Conservation (phyloP, 305 asterid genomes). For the Fraxinus angustifolia region DNA sequence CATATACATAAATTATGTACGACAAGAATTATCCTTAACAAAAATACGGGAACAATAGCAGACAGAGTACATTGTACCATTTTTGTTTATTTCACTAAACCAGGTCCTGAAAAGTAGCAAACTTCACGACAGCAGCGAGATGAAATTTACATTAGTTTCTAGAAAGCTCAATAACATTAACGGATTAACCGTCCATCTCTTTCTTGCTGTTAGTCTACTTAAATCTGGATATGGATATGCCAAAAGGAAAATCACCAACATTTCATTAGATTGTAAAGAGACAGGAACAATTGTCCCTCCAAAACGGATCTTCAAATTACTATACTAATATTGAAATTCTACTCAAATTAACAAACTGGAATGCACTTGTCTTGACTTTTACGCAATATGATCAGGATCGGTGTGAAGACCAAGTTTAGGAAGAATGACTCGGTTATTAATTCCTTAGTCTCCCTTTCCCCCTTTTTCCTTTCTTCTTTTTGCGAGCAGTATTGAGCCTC, state of each 20-base stretch:
- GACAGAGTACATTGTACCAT: neutral
- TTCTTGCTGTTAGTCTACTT: neutral
- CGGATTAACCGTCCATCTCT: neutral
- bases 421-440: neutral
- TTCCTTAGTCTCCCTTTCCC: neutral
- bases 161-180: neutral
- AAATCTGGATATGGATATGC: conserved; percentile 10
- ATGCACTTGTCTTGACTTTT: neutral
- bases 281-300: neutral
- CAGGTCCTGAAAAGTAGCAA: neutral
- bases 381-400: neutral
- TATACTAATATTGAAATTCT: neutral
- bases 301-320: neutral
- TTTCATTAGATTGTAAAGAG: neutral
- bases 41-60: no score
- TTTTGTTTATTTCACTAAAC: neutral
- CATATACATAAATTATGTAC: no score
- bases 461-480: neutral
- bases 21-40: no score
- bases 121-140: neutral
- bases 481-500: neutral
- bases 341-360: neutral
- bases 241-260: neutral
- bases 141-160: conserved; percentile 19
- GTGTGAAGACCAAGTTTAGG: neutral